Conservation (phyloP, 208 protist species). For the Leishmania arabica region DNA sequence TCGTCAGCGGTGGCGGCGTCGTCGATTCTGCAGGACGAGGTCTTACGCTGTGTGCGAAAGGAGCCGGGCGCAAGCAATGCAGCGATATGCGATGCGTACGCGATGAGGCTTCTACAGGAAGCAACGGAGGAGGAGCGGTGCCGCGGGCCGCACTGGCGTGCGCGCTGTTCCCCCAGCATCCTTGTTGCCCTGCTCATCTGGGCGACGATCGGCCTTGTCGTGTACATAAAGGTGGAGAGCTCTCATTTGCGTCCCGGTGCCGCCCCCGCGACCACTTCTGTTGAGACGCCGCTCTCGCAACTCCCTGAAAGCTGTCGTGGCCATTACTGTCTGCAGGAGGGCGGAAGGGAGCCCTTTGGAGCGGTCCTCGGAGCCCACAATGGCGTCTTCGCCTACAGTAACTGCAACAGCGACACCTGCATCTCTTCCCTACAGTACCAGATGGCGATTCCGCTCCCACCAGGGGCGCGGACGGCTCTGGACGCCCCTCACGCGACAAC, state of each 20-base stretch:
- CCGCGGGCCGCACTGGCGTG: constrained; percentile 2
- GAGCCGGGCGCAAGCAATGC: neutral
- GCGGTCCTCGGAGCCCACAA: constrained; percentile 51
- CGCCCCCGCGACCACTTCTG: neutral
- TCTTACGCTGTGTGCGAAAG: neutral
- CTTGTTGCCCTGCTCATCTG: constrained; percentile 27
- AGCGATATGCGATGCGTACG: constrained; percentile 19
- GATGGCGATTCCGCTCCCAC: constrained; percentile 18
- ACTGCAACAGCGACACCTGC: constrained; percentile 56
- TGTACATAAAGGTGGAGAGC: constrained; percentile 5
- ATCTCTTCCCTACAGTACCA: constrained; percentile 31
- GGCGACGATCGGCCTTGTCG: constrained; percentile 18
- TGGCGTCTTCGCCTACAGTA: constrained; percentile 65
- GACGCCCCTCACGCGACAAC: constrained; percentile 6
- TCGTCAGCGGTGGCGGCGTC: neutral
- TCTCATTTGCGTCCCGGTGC: no score
- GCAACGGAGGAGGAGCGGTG: constrained; percentile 5
- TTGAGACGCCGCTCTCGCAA: neutral
- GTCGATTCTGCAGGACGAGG: neutral
- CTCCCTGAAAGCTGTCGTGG: constrained; percentile 27
- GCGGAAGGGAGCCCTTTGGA: constrained; percentile 49
- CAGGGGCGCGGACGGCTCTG: neutral
- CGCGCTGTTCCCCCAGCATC: constrained; percentile 19
- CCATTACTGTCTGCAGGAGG: constrained; percentile 10
- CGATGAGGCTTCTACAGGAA: constrained; percentile 3